These are phyloP conservation scores for Talaromyces sp. DNA, from an alignment of 2,329 filamentous ascomycete genomes.

Conservation along the genomic window DNA sequence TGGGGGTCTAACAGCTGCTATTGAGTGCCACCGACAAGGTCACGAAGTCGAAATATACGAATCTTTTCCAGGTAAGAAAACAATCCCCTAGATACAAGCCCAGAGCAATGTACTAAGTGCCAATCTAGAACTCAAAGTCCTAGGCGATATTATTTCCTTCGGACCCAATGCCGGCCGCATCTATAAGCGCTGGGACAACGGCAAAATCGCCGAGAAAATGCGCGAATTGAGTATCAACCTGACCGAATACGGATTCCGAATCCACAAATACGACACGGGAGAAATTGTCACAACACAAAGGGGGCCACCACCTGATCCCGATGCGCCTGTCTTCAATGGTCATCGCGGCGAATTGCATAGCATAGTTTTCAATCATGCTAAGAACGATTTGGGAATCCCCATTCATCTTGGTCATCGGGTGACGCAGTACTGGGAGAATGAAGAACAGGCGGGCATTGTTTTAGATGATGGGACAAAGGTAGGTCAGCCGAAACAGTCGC, in stretches of 20 bases:
- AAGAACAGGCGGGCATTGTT: constrained; percentile 50
- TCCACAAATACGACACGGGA: constrained; percentile 58
- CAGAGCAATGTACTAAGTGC: background rate
- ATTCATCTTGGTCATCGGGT: constrained; percentile 54
- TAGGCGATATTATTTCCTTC: constrained; percentile 63
- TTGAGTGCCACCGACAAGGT: constrained; percentile 61
- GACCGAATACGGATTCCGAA: constrained; percentile 55
- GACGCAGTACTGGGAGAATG: constrained; percentile 55
- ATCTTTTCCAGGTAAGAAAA: constrained; percentile 43
- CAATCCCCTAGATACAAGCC: background rate
- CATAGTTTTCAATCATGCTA: constrained; percentile 57
- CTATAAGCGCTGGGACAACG: constrained; percentile 56
- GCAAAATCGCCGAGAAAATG: constrained; percentile 48
- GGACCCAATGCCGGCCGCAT: constrained; percentile 60
- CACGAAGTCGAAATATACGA: constrained; percentile 59
- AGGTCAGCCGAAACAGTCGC: background rate
- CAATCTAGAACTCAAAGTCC: constrained; percentile 49
- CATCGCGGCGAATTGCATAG: constrained; percentile 60
- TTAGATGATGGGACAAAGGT: constrained; percentile 48
- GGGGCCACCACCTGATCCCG: constrained; percentile 42
- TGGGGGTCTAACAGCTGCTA: constrained; percentile 59
- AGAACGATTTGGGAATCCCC: constrained; percentile 53
- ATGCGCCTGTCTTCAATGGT: constrained; percentile 57
- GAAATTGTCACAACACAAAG: constrained; percentile 58
- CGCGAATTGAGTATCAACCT: constrained; percentile 53